Evolutionary conservation across 768 basidiomycete genomes (phyloP), one percentile per base, ranked within the genome.

Genomic region (Kwoniella sp.): DNA sequence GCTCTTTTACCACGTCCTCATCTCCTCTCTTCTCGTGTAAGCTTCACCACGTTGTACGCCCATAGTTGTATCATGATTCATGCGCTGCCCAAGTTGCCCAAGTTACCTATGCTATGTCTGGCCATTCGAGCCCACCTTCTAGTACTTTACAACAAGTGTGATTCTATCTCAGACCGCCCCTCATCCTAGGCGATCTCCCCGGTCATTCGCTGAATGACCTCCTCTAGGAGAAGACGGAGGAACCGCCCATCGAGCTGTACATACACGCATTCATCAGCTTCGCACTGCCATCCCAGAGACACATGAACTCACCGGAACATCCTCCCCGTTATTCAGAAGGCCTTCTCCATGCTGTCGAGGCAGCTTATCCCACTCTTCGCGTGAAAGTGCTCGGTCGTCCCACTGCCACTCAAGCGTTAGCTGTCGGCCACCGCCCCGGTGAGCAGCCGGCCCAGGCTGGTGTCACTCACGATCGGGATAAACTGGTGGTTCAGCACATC

Each of bases 401-500:
- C 62, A 60, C 61, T 62, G 22, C n/a, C 27, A n/a, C 23, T 12
- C 23, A 31, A 12, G 34, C 7, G n/a, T n/a, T n/a, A n/a, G n/a
- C n/a, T n/a, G n/a, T n/a, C n/a, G n/a, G n/a, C n/a, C n/a, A n/a
- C n/a, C n/a, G n/a, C n/a, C n/a, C n/a, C n/a, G n/a, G n/a, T n/a
- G n/a, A 7, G 19, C 27, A 29, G 26, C 10, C n/a, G 19, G 22
- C 2, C 20, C 34, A 31, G 38, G 14, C 11, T 25, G 2, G 39
- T 12, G 26, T n/a, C 15, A 49, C 61, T 49, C 29, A 62, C 61
- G 3, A 63, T 49, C 15, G 55, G 40, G 29, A 56, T 46, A 15
- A 59, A 57, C 25, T 57, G 38, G 46, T 63, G 62, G 41, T 57
- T 37, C 27, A 63, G 34, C 11, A 57, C 59, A 28, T 50, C 43